Evolutionary conservation across 148 eudicot species (phyloP).

Genomic region (Dysphania ambrosioides): DNA sequence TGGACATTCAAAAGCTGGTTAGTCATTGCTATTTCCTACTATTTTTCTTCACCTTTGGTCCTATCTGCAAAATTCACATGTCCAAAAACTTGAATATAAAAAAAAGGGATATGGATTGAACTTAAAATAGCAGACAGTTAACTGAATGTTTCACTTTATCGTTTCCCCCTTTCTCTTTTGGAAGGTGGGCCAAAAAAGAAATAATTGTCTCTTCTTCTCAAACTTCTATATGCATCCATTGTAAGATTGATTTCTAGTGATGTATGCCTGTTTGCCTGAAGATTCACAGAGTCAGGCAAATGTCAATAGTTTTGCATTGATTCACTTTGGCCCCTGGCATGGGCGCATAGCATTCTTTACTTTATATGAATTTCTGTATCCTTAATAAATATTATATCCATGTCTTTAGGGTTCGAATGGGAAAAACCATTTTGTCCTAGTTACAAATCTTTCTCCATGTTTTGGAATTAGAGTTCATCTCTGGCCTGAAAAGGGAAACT

Average conservation of each 20-base stretch:
- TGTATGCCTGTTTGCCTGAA: constrained; percentile 1
- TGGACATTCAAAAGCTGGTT: constrained; percentile 92
- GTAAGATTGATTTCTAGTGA: not conserved
- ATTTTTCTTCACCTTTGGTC: constrained; percentile 3
- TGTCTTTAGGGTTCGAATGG: constrained; percentile 65
- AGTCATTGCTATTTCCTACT: constrained; percentile 27
- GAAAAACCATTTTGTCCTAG: constrained; percentile 75
- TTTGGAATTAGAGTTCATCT: constrained; percentile 87
- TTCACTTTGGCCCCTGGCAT: not conserved
- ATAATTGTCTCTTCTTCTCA: not conserved
- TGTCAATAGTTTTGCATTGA: not conserved
- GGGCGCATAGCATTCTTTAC: constrained; percentile 10
- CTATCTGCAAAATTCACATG: constrained; percentile 9
- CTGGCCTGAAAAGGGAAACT: constrained; percentile 81
- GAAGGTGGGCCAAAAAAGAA: not conserved
- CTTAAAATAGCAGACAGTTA: not conserved
- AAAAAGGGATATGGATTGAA: not conserved
- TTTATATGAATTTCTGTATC: not conserved
- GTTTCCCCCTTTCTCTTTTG: not conserved
- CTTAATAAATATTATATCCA: constrained; percentile 8
- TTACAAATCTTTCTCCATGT: constrained; percentile 95
- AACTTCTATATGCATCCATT: constrained; percentile 10
- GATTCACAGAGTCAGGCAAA: not conserved
- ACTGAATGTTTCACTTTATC: not conserved
- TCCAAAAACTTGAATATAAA: not conserved